Conservation (phyloP, 208 protist species). For the Trypanosoma avium region DNA sequence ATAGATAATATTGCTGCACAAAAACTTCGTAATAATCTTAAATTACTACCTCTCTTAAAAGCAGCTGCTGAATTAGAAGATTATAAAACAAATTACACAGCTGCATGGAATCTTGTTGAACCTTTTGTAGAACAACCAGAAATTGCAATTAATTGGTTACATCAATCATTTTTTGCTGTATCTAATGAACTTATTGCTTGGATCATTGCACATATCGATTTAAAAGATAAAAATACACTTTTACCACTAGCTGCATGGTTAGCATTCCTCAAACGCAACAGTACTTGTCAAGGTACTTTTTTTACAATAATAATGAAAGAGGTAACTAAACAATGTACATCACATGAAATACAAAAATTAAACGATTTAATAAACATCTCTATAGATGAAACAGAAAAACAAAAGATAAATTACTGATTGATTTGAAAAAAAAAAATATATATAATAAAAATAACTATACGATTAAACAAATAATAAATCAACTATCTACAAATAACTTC, state of each 20-base stretch:
- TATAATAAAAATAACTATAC: neutral
- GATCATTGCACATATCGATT: slow-evolving; percentile 28
- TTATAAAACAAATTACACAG: neutral
- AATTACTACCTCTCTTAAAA: slow-evolving; percentile 7
- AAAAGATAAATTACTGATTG: neutral
- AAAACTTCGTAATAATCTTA: neutral
- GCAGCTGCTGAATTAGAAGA: neutral
- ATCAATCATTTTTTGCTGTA: slow-evolving; percentile 28
- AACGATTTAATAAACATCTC: neutral
- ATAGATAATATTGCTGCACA: neutral
- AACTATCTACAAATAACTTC: neutral
- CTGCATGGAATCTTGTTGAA: slow-evolving; percentile 13
- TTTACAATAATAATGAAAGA: neutral
- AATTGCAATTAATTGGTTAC: slow-evolving; percentile 37
- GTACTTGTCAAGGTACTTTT: neutral
- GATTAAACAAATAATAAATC: neutral
- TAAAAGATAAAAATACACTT: slow-evolving; percentile 13
- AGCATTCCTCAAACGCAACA: neutral
- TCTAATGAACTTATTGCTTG: slow-evolving; percentile 30
- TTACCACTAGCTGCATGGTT: slow-evolving; percentile 6
- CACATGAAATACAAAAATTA: slow-evolving; percentile 1
- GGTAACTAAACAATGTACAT: neutral
- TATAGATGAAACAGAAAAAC: neutral
- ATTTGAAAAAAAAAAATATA: neutral
- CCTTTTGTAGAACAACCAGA: slow-evolving; percentile 19